A percentile compares a stretch with the other conserved stretches of the same genome.
Evolutionary conservation across 345 rosid genomes (phyloP).

Genomic region (Fremontodendron californicum): DNA sequence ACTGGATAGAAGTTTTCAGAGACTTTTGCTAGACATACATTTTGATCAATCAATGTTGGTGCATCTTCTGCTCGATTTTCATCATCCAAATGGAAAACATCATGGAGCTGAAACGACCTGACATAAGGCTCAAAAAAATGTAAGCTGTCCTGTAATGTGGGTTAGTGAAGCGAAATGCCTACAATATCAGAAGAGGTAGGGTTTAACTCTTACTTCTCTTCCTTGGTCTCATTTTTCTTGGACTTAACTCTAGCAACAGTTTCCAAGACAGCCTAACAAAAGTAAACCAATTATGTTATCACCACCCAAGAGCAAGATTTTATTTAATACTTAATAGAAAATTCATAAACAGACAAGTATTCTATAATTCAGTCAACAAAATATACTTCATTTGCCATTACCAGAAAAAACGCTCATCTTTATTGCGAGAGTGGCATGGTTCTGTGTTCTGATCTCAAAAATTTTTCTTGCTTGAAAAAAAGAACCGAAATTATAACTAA

Average conservation of each 20-base stretch:
- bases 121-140: slow-evolving; percentile 23
- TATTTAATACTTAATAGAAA: not conserved
- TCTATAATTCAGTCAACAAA: not conserved
- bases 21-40: slow-evolving; percentile 38
- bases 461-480: not conserved
- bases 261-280: slow-evolving; percentile 80
- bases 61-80: slow-evolving; percentile 86
- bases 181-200: not conserved
- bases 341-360: slow-evolving; percentile 6
- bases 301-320: not conserved
- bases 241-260: slow-evolving; percentile 66
- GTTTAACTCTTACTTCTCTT: slow-evolving; percentile 63
- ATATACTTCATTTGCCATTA: not conserved
- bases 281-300: slow-evolving; percentile 1
- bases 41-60: slow-evolving; percentile 84
- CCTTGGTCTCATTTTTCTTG: slow-evolving; percentile 69
- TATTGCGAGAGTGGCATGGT: not conserved
- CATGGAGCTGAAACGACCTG: slow-evolving; percentile 80
- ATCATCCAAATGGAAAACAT: slow-evolving; percentile 80
- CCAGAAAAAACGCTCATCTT: not conserved
- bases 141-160: slow-evolving; percentile 24
- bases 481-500: not conserved
- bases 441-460: not conserved
- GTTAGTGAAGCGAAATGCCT: not conserved
- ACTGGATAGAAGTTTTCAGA: slow-evolving; percentile 2